phyloP scores from a whole-genome alignment of 2,329 filamentous ascomycete species.

The Aspergillus hortae region DNA sequence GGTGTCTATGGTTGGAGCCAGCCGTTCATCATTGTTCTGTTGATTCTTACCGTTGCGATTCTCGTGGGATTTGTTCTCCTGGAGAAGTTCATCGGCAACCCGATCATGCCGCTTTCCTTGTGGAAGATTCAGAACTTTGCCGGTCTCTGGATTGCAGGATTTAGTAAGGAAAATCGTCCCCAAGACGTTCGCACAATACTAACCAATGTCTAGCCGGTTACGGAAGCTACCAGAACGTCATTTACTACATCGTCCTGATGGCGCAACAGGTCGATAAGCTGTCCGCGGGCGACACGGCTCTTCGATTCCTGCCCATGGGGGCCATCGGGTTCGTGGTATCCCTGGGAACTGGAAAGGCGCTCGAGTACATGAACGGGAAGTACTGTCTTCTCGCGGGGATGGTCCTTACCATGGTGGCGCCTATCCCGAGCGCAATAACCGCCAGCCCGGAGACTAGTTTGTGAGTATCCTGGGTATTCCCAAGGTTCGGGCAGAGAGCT shows the following conservation, averaged over 20 bases:
- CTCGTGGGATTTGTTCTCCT: slow-evolving; percentile 38
- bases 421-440: slow-evolving; percentile 31
- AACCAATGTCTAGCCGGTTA: slow-evolving; percentile 30
- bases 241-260: slow-evolving; percentile 43
- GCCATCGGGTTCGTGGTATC: slow-evolving; percentile 36
- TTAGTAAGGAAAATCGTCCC: no score
- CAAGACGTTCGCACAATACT: no score
- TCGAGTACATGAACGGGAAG: slow-evolving; percentile 39
- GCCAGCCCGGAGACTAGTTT: slow-evolving; percentile 19
- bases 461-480: slow-evolving; percentile 12
- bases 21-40: slow-evolving; percentile 43
- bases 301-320: slow-evolving; percentile 43
- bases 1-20: slow-evolving; percentile 47
- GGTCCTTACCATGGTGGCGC: slow-evolving; percentile 34
- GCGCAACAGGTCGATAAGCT: slow-evolving; percentile 40
- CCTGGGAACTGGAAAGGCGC: slow-evolving; percentile 32
- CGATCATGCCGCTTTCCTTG: slow-evolving; percentile 45
- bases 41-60: slow-evolving; percentile 37
- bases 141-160: slow-evolving; percentile 44
- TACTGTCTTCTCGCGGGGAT: slow-evolving; percentile 34
- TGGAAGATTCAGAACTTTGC: slow-evolving; percentile 48
- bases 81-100: slow-evolving; percentile 44
- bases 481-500: neutral
- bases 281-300: slow-evolving; percentile 37
- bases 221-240: slow-evolving; percentile 41